A percentile compares a stretch with the other conserved stretches of the same genome.
phyloP scores from a whole-genome alignment of 2,329 filamentous ascomycete species.

The Apiospora sp. region DNA sequence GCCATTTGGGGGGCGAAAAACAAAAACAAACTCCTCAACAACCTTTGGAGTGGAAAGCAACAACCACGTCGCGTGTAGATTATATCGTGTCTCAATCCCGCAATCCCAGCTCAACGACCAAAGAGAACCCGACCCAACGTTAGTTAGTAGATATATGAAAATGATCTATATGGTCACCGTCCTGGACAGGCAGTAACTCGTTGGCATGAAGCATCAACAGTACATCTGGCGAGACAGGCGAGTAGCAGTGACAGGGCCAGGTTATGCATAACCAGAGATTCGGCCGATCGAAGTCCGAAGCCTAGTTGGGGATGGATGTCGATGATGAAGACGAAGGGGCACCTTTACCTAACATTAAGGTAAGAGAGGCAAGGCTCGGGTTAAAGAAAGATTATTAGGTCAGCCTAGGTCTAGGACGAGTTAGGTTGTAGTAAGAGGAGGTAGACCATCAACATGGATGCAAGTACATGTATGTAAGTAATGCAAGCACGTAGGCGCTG shows the following conservation, averaged over 20 bases:
- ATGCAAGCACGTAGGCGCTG: not conserved
- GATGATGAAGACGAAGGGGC: not conserved
- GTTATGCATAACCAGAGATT: constrained; percentile 13
- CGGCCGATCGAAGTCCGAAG: constrained; percentile 18
- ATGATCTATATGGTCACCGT: constrained; percentile 8
- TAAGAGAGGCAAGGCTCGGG: not conserved
- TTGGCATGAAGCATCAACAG: not conserved
- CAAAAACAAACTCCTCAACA: not conserved
- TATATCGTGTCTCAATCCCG: not conserved
- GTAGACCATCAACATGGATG: not conserved
- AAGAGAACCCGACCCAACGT: not conserved
- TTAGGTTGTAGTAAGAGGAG: constrained; percentile 9
- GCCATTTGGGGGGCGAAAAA: constrained; percentile 19
- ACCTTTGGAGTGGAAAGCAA: not conserved
- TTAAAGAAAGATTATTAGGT: constrained; percentile 6
- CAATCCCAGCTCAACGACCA: no score
- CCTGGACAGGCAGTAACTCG: not conserved
- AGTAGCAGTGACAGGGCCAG: not conserved
- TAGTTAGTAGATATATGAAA: not conserved
- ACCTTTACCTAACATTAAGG: no score
- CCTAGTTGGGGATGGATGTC: constrained; percentile 4
- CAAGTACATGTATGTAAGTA: not conserved
- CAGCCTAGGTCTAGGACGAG: constrained; percentile 2
- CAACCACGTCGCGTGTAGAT: not conserved
- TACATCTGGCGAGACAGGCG: constrained; percentile 15